Percentiles rank a stretch among this genome's conserved stretches.
Evolutionary conservation across 345 rosid species (phyloP).

Genomic region (Ceriops zippeliana): DNA sequence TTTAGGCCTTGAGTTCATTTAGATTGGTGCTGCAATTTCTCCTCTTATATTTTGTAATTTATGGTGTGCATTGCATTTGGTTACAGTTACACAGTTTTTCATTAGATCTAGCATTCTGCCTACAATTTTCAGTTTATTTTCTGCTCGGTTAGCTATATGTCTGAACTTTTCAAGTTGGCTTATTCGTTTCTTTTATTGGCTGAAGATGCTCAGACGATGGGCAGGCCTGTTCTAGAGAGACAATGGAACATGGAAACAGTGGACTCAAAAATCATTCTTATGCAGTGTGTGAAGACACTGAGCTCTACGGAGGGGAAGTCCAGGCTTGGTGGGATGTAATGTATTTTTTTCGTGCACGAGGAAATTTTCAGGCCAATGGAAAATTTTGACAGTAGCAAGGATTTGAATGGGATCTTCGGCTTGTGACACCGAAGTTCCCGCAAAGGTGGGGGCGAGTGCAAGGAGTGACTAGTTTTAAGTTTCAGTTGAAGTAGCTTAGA

Average conservation of each 20-base stretch:
- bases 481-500: conserved; percentile 15
- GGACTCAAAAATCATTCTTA: conserved; percentile 5
- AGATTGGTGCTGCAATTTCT: background rate
- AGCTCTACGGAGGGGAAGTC: background rate
- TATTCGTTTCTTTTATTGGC: background rate
- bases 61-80: background rate
- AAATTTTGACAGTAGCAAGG: background rate
- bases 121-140: too few relatives aligned
- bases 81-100: background rate
- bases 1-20: background rate
- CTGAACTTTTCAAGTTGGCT: background rate
- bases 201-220: conserved; percentile 1
- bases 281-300: conserved; percentile 1
- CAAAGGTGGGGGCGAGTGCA: conserved; percentile 6
- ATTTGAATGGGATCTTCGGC: background rate
- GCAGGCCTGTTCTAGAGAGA: background rate
- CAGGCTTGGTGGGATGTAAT: background rate
- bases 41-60: background rate
- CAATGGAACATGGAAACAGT: conserved; percentile 1
- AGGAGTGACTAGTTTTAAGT: conserved; percentile 7
- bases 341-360: conserved; percentile 2
- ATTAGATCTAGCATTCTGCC: background rate
- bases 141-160: too few relatives aligned
- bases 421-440: conserved; percentile 7
- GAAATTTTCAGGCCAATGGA: background rate